Base-by-base conservation (phyloP, 2,329 filamentous ascomycete species). In the Penicillium sp. region DNA sequence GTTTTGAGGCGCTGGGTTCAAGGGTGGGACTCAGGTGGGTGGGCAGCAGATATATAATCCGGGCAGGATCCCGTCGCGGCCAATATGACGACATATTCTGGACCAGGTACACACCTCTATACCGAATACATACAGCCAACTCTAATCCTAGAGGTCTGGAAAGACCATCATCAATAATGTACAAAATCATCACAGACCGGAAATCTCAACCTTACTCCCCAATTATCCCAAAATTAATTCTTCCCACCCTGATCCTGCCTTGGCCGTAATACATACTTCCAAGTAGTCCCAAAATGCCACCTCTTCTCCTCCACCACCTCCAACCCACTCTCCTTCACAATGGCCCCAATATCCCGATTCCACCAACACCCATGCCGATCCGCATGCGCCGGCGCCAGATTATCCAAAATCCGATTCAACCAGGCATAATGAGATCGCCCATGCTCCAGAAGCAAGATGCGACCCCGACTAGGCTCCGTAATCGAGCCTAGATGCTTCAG, bases 301-400 rank as follows among this genome's bases (percentile, higher is more conserved):
- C 80, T 68, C 62, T 77, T 75, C 62, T 77, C 73, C 66, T 79
- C 78, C 45, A 81, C 77, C 54, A 83, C 69, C 65, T 79, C 77
- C 63, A 83, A 65, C 31, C 79, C 80, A 65, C 79, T 82, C 58
- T 79, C 71, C 55, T 69, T 65, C n/a, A 83, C 74, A 63, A 83
- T 77, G 56, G 74, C 70, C 37, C 78, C 79, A 49, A 83, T 81
- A 73, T 83, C 81, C 41, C 79, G 75, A 68, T 83, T 83, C 75
- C 78, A 82, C 81, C 81, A 83, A 67, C 81, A 83, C 15, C 81
- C 81, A 71, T 82, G 79, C n/a, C 75, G 72, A 62, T 81, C 72
- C 37, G 81, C 81, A 70, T 83, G 81, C 41, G 75, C 72, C 4
- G 78, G 72, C 2, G 81, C 81, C 57, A 79, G 67, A 52, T 78